Conservation (phyloP, 768 basidiomycete species). For the Tulasnella sp. region DNA sequence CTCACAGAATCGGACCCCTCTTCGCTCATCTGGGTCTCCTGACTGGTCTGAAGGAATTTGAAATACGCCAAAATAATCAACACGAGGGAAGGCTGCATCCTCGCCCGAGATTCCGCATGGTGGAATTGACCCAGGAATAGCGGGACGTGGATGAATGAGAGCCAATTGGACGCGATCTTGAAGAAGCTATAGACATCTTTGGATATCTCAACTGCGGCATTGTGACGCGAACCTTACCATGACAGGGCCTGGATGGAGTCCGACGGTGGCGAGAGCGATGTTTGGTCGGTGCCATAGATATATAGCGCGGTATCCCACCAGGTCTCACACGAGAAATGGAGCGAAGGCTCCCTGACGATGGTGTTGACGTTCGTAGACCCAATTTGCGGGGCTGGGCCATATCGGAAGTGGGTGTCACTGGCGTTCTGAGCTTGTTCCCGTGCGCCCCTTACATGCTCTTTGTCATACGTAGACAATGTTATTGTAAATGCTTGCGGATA, state of each 20-base stretch:
- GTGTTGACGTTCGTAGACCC: no score
- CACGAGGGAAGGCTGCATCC: conserved; percentile 15
- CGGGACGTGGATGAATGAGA: conserved; percentile 17
- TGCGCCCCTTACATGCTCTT: no score
- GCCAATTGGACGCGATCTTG: conserved; percentile 6
- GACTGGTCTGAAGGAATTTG: conserved; percentile 8
- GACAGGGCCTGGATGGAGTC: no score
- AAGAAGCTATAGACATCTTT: conserved; percentile 3
- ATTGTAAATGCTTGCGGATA: no score
- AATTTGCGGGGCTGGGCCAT: no score
- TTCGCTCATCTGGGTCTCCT: background rate
- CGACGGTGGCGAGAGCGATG: no score
- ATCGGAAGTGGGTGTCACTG: no score
- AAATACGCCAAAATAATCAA: conserved; percentile 12
- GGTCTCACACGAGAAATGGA: conserved; percentile 13
- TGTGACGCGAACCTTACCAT: background rate
- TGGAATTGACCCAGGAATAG: conserved; percentile 15
- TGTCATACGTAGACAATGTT: no score
- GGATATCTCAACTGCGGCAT: background rate
- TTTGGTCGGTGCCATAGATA: background rate
- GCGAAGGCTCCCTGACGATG: conserved; percentile 7
- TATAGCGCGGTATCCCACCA: conserved; percentile 16
- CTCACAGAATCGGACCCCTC: background rate
- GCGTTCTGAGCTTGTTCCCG: no score
- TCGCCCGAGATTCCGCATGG: conserved; percentile 5